Base-by-base conservation (phyloP, 805 yeast genomes). In the Pichia gijzeniarum region DNA sequence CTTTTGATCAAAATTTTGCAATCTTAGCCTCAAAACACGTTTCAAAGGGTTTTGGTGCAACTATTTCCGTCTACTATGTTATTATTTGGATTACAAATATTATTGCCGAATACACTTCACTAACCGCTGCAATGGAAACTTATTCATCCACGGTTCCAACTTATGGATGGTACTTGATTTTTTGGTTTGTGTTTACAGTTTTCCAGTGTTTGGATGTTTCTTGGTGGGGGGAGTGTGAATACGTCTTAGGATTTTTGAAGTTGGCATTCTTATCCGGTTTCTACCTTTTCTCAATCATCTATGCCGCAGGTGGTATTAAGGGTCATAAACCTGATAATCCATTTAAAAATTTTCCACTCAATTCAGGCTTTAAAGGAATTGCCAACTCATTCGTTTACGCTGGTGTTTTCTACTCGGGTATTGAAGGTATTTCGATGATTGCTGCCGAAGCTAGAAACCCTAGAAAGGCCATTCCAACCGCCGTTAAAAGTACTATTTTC, bases 381-480 rank as follows among this genome's bases (percentile, higher is more conserved):
- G 62, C 62, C 5, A 51, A 47, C n/a, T 50, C 55, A 2, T 53
- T 59, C 35, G 55, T 51, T 20, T 51, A 53, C 32, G 57, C 57
- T 6, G 53, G 57, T 40, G 53, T 54, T 16, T 54, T 51, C n/a
- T 59, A 58, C 31, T 52, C 58, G 2, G 63, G 62, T 37, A 49
- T 58, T 32, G 63, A 59, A 40, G 47, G 56, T 48, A 47, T 58
- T 22, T 55, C 82, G 14, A 63, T 80, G 30, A 71, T 79, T 35
- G 84, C 85, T 0, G 78, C 80, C 25, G 85, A 80, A 53, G 68
- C 81, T 3, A 71, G 73, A 53, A 77, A 80, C 53, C 85, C 85
- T 3, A 61, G 71, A 35, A 69, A 65, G 43, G 76, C 81, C 5
- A 70, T 80, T 48, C 85, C 85, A 7, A 64, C 63, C 22, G 84